Conservation (phyloP, 805 yeast species). For the Tetrapisispora fleetii region DNA sequence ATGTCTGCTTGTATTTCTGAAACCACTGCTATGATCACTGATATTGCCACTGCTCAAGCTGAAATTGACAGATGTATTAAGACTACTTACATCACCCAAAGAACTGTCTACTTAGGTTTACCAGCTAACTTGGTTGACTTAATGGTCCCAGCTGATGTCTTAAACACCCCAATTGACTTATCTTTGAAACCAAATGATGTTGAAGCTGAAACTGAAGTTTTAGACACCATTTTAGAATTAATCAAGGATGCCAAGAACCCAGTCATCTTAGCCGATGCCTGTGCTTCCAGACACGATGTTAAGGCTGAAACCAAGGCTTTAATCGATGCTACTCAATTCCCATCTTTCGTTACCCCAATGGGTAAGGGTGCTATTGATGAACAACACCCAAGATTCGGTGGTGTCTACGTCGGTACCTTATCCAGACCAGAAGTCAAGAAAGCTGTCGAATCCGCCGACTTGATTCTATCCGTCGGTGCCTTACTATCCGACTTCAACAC, state of each 20-base stretch:
- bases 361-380: conserved; percentile 78
- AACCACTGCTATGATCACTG: conserved; percentile 55
- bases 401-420: conserved; percentile 78
- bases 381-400: conserved; percentile 63
- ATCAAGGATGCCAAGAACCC: conserved; percentile 57
- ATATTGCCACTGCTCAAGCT: conserved; percentile 54
- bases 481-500: conserved; percentile 83
- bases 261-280: conserved; percentile 73
- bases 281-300: conserved; percentile 71
- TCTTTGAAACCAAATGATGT: conserved; percentile 46
- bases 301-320: conserved; percentile 52
- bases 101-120: conserved; percentile 75
- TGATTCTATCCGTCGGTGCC: conserved; percentile 72
- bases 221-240: conserved; percentile 42
- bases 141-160: conserved; percentile 44
- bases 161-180: conserved; percentile 59
- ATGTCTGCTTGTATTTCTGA: conserved; percentile 68
- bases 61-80: conserved; percentile 67
- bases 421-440: conserved; percentile 63
- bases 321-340: conserved; percentile 62
- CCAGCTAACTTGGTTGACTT: conserved; percentile 75
- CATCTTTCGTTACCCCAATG: conserved; percentile 82
- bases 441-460: conserved; percentile 64
- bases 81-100: conserved; percentile 58
- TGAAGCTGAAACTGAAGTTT: conserved; percentile 55